Evolutionary conservation across 345 rosid species (phyloP), one percentile per base, ranked within the genome.

Genomic region (Citrus sinensis): DNA sequence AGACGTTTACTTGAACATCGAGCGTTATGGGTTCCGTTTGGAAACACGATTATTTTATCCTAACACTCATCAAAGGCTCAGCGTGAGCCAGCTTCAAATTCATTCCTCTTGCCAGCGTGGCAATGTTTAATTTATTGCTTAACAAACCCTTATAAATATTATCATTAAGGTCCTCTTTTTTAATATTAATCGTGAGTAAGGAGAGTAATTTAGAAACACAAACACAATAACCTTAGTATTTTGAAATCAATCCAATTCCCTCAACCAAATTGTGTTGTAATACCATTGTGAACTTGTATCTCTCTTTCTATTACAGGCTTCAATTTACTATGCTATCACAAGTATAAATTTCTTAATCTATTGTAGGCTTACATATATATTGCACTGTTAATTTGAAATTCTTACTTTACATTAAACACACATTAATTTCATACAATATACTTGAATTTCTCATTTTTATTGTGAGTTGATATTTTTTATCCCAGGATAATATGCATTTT

Each of bases 1-100:
- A 77, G 65, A 75, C 42, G 82, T 68, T 80, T 77, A 68, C 71
- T 73, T 55, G 40, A 24, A 72, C 40, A 22, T 35, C 67, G 77
- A 66, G 81, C 77, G 2, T 4, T 7, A 39, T 24, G 4, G 46
- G 65, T 54, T 1, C 54, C 25, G 81, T 78, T 71, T 78, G 81
- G 81, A 54, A 24, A 55, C 42, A 27, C 25, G 14, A 1, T 20
- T 61, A 16, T 6, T 42, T 51, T 65, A 37, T 65, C 32, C 69
- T 22, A 14, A 66, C 49, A 19, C 34, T n/a, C 32, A 19, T 49
- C 76, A 4, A 29, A 10, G 24, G 74, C 42, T 16, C n/a, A 40
- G 25, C 65, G 14, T 16, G 32, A 30, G 74, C 16, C 20, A 24
- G 55, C 20, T 39, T 27, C 0, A 7, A 62, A 40, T 61, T 8